phyloP scores from a whole-genome alignment of 2,329 filamentous ascomycete species.

The Paecilomyces formosus region DNA sequence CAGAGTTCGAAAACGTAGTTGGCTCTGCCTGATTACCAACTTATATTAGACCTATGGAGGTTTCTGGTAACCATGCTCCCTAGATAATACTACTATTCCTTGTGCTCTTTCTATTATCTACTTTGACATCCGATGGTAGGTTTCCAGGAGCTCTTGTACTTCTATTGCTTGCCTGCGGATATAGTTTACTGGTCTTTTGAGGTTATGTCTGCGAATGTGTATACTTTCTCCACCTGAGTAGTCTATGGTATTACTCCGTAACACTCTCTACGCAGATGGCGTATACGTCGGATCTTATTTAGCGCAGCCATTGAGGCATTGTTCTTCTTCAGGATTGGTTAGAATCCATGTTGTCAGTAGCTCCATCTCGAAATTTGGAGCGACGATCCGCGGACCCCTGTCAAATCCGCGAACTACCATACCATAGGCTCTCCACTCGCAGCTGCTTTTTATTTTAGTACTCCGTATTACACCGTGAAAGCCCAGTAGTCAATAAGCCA shows the following conservation, averaged over 20 bases:
- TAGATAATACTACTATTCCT: too few species aligned
- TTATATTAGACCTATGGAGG: too few species aligned
- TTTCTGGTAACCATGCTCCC: too few species aligned
- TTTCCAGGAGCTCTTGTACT: too few species aligned
- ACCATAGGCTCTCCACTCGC: neutral
- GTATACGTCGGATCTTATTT: neutral
- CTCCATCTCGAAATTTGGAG: neutral
- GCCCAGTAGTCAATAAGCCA: too few species aligned
- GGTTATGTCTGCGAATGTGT: neutral
- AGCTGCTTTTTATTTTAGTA: too few species aligned
- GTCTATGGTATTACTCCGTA: too few species aligned
- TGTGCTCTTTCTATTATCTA: too few species aligned
- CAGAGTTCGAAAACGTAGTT: conserved; percentile 17
- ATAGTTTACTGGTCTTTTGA: neutral
- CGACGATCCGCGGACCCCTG: neutral
- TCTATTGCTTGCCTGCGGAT: neutral
- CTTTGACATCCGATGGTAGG: too few species aligned
- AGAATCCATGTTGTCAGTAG: neutral
- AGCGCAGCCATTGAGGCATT: neutral
- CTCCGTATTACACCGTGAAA: too few species aligned
- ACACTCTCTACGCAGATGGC: too few species aligned
- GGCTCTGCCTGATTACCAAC: conserved; percentile 12
- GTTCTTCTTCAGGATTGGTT: neutral
- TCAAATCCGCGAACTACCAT: too few species aligned
- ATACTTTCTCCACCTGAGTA: neutral